phyloP scores from a whole-genome alignment of 805 yeast genomes.

The Starmerella stigmatis region DNA sequence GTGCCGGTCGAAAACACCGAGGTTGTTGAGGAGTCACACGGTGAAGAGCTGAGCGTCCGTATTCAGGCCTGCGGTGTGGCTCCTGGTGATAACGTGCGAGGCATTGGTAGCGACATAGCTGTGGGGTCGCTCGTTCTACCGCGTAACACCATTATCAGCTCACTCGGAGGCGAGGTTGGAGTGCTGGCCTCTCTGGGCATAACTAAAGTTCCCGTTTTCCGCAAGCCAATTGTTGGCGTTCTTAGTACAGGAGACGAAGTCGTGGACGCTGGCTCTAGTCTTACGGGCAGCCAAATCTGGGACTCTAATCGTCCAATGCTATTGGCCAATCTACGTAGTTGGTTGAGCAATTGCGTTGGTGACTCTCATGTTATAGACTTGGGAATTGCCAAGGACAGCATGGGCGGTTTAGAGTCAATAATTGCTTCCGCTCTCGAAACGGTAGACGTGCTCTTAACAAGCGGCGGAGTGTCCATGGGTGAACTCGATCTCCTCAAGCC shows the following conservation, averaged over 20 bases:
- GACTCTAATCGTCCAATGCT: conserved; percentile 44
- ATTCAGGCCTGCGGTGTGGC: conserved; percentile 36
- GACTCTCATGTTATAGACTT: conserved; percentile 38
- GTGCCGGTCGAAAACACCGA: conserved; percentile 46
- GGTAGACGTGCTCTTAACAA: conserved; percentile 40
- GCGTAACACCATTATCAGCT: conserved; percentile 33
- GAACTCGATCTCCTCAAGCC: conserved; percentile 45
- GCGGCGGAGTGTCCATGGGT: conserved; percentile 55
- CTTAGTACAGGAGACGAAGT: conserved; percentile 46
- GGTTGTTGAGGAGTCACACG: conserved; percentile 32
- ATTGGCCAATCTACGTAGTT: conserved; percentile 30
- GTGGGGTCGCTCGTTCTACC: conserved; percentile 33
- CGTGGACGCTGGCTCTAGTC: conserved; percentile 29
- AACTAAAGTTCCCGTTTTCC: conserved; percentile 32
- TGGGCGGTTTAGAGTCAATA: conserved; percentile 25
- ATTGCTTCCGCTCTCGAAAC: conserved; percentile 27
- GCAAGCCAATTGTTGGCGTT: conserved; percentile 39
- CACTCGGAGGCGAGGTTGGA: conserved; percentile 44
- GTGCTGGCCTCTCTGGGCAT: conserved; percentile 41
- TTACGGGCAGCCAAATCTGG: conserved; percentile 37
- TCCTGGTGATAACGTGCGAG: conserved; percentile 39
- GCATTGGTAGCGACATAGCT: conserved; percentile 40
- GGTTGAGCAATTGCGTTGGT: conserved; percentile 13
- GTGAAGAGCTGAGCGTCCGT: conserved; percentile 37
- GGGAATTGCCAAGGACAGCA: conserved; percentile 41